Percentiles rank a stretch among this genome's conserved stretches.
Evolutionary conservation across 495 filamentous ascomycete genomes (phyloP).

Genomic region (Penicillium crystallinum): DNA sequence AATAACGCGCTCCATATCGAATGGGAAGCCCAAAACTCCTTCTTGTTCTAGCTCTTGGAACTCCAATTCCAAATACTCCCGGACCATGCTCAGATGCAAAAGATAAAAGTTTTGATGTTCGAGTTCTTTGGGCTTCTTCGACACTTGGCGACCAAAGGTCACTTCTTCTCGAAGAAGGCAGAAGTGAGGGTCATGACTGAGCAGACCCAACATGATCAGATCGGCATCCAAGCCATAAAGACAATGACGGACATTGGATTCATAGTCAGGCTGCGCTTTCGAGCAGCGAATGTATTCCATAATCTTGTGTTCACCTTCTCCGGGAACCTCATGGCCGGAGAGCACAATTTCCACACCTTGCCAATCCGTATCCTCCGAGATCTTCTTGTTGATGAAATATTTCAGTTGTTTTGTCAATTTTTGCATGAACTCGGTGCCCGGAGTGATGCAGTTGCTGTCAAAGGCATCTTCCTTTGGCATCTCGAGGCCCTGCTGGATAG

Average conservation of each 20-base stretch:
- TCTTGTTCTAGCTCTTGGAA: slow-evolving; percentile 87
- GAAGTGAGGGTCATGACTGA: slow-evolving; percentile 98
- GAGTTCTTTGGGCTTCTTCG: slow-evolving; percentile 86
- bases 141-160: slow-evolving; percentile 82
- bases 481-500: slow-evolving; percentile 78
- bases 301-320: slow-evolving; percentile 99
- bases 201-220: slow-evolving; percentile 94
- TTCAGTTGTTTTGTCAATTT: slow-evolving; percentile 89
- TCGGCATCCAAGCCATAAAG: slow-evolving; percentile 97
- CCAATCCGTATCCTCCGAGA: slow-evolving; percentile 95
- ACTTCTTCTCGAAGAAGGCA: slow-evolving; percentile 96
- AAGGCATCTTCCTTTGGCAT: slow-evolving; percentile 95
- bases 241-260: slow-evolving; percentile 95
- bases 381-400: slow-evolving; percentile 98
- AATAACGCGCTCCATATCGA: slow-evolving; percentile 94
- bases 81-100: slow-evolving; percentile 93
- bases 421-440: slow-evolving; percentile 97
- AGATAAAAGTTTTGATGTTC: slow-evolving; percentile 99
- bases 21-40: slow-evolving; percentile 69
- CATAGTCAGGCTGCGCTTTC: slow-evolving; percentile 89
- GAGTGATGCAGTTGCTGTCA: slow-evolving; percentile 99
- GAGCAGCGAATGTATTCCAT: slow-evolving; percentile 99
- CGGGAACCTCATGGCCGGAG: slow-evolving; percentile 97
- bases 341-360: slow-evolving; percentile 93
- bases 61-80: slow-evolving; percentile 94